Evolutionary conservation across 2,329 filamentous ascomycete genomes (phyloP), one percentile per base, ranked within the genome.

Genomic region (Chaetomium strumarium): DNA sequence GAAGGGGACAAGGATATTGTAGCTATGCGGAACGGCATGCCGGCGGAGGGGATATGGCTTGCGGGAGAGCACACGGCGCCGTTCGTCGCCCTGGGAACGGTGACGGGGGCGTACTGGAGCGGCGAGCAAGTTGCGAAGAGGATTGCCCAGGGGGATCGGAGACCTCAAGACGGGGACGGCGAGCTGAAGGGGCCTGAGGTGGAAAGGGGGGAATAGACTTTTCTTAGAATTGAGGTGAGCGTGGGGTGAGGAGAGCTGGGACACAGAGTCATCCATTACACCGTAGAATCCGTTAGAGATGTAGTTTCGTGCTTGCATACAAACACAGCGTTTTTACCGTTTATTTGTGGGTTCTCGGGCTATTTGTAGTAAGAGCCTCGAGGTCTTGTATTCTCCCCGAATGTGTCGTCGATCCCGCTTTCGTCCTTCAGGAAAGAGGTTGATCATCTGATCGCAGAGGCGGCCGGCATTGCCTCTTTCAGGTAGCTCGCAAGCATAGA

Each of bases 51-150:
- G 0, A 65, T 96, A 9, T 96, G 90, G 90, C 75, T 96, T 59
- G 90, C 90, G 0, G 90, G 90, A 0, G 90, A 96, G 70, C 90
- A 96, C 70, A 95, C 90, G 19, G 85, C 89, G 50, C 90, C 91
- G 5, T 95, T 96, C 72, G 84, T 95, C 29, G 90, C 88, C 11
- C 68, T 96, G 56, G 92, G 91, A 0, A 96, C 91, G 5, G 87
- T 85, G 12, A 95, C 90, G 0, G 92, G 92, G 0, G 92, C 92
- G 11, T 96, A 90, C 67, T 95, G 89, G 89, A 90, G 87, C 66
- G 91, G 91, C 1, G 89, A 95, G 72, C 79, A 78, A 17, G 87
- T 90, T 33, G 90, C 79, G 1, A 78, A 74, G 66, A 79, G 83
- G 64, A 80, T 90, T 38, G 51, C 10, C 13, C 37, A 40, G 44